Evolutionary conservation across 1,139 yeast species (phyloP).

Genomic region (Arxiozyma heterogenica): DNA sequence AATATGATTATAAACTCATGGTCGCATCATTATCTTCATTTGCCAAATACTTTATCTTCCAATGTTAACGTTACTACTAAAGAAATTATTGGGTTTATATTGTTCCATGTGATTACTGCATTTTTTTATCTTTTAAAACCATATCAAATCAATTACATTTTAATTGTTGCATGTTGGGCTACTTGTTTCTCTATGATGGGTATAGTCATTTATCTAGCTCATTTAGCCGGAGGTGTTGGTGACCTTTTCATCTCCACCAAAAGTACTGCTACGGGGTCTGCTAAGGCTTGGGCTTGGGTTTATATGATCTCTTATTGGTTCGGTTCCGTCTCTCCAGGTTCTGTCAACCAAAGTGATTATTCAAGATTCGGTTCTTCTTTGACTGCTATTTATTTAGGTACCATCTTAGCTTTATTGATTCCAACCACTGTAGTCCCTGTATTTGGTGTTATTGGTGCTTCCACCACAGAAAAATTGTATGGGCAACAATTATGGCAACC

Average conservation of each 20-base stretch:
- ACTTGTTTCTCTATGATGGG: conserved; percentile 39
- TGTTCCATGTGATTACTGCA: conserved; percentile 36
- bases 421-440: conserved; percentile 38
- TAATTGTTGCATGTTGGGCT: conserved; percentile 34
- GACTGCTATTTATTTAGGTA: conserved; percentile 32
- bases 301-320: conserved; percentile 38
- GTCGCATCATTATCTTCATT: conserved; percentile 31
- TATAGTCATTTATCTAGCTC: conserved; percentile 32
- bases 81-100: conserved; percentile 36
- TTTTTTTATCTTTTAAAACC: conserved; percentile 35
- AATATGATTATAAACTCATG: conserved; percentile 32
- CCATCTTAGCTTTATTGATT: conserved; percentile 32
- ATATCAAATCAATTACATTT: conserved; percentile 32
- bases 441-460: conserved; percentile 37
- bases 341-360: conserved; percentile 32
- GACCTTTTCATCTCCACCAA: conserved; percentile 29
- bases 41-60: conserved; percentile 32
- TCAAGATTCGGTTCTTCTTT: conserved; percentile 36
- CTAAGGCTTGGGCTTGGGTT: conserved; percentile 37
- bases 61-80: conserved; percentile 35
- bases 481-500: conserved; percentile 37
- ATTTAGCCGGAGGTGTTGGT: conserved; percentile 35
- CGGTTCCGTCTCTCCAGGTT: conserved; percentile 38
- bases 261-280: conserved; percentile 28
- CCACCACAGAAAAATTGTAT: conserved; percentile 31